These are phyloP conservation scores for Parachaetomium inaequale DNA, from an alignment of 495 filamentous ascomycete genomes.

Conservation along the genomic window DNA sequence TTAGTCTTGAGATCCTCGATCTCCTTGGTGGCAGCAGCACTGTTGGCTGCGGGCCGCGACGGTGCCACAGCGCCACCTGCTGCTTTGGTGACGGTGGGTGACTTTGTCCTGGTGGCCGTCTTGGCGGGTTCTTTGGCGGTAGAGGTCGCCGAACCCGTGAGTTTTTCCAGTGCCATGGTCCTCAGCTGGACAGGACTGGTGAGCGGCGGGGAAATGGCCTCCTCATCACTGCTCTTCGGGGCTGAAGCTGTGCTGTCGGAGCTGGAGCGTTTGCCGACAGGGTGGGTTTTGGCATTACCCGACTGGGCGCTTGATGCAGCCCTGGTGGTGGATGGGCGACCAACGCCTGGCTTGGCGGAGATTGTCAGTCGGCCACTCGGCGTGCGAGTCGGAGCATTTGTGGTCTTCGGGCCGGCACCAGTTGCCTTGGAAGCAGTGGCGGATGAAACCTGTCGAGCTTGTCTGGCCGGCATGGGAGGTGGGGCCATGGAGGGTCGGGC, in stretches of 20 bases:
- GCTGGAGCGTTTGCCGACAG: slow-evolving; percentile 26
- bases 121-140: not conserved
- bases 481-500: slow-evolving; percentile 67
- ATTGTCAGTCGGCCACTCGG: slow-evolving; percentile 35
- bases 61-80: slow-evolving; percentile 3
- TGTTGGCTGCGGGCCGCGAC: slow-evolving; percentile 25
- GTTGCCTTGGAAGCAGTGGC: slow-evolving; percentile 32
- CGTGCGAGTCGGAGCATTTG: slow-evolving; percentile 29
- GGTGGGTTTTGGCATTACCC: slow-evolving; percentile 28
- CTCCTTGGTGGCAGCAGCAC: slow-evolving; percentile 57
- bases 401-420: slow-evolving; percentile 5
- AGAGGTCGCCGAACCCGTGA: slow-evolving; percentile 35
- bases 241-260: slow-evolving; percentile 34
- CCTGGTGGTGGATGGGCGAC: slow-evolving; percentile 36
- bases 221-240: slow-evolving; percentile 37
- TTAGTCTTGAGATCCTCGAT: slow-evolving; percentile 77
- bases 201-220: slow-evolving; percentile 42
- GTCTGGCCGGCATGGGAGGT: slow-evolving; percentile 43
- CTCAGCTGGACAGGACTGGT: slow-evolving; percentile 45
- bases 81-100: slow-evolving; percentile 30
- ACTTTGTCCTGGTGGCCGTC: slow-evolving; percentile 19
- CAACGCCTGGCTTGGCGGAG: slow-evolving; percentile 29
- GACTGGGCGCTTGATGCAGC: slow-evolving; percentile 38
- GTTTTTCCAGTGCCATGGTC: slow-evolving; percentile 45
- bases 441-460: slow-evolving; percentile 35